Conservation (phyloP, 1,284 basidiomycete species). For the Trichosporon asahii region DNA sequence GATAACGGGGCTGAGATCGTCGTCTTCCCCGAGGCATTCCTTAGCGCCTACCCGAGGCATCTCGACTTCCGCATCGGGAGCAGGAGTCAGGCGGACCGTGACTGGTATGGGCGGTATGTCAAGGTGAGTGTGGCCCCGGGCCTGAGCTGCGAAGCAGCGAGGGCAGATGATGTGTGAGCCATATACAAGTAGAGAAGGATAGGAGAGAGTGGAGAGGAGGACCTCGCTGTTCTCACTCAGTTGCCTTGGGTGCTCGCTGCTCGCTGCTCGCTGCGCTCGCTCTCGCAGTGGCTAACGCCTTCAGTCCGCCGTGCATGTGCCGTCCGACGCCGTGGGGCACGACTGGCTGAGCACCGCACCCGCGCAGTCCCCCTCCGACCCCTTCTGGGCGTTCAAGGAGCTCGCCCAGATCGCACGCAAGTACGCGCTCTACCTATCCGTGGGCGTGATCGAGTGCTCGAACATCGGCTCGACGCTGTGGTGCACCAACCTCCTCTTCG, state of each 20-base stretch:
- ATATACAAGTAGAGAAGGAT: too few species aligned
- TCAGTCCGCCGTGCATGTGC: constrained; percentile 27
- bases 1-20: constrained; percentile 59
- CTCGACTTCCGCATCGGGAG: constrained; percentile 35
- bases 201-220: too few species aligned
- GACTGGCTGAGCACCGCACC: constrained; percentile 24
- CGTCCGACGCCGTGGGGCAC: constrained; percentile 24
- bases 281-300: not conserved
- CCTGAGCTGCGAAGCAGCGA: not conserved
- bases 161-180: too few species aligned
- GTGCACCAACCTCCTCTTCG: constrained; percentile 66
- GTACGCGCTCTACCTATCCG: constrained; percentile 58
- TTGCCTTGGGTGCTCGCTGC: too few species aligned
- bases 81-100: constrained; percentile 32
- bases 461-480: constrained; percentile 62
- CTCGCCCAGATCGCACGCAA: constrained; percentile 27
- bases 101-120: constrained; percentile 53
- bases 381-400: constrained; percentile 29
- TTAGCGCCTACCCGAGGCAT: constrained; percentile 47
- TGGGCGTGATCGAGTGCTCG: constrained; percentile 66
- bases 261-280: not conserved
- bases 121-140: constrained; percentile 22
- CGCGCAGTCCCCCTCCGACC: constrained; percentile 13
- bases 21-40: constrained; percentile 69
- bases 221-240: too few species aligned